A percentile compares a stretch with the other conserved stretches of the same genome.
These are phyloP conservation scores for Raffaelea albimanens DNA, from an alignment of 2,329 filamentous ascomycete species.

Conservation along the genomic window DNA sequence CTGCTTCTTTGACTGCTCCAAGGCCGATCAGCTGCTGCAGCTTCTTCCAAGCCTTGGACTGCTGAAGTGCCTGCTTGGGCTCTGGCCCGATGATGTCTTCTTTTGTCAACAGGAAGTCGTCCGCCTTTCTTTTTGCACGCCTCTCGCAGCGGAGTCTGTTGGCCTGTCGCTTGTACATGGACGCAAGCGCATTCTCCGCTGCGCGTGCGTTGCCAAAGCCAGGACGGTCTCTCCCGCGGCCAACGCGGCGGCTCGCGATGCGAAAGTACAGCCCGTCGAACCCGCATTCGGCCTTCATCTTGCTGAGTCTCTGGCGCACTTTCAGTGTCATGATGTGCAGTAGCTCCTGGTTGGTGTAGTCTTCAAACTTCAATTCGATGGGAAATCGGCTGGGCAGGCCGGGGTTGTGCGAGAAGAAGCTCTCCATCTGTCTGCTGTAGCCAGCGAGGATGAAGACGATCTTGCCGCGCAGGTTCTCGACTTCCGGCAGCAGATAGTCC, in stretches of 20 bases:
- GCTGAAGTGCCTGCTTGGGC: slow-evolving; percentile 40
- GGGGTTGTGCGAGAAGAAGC: slow-evolving; percentile 65
- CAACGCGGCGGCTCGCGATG: slow-evolving; percentile 52
- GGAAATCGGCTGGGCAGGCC: slow-evolving; percentile 64
- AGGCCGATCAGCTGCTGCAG: slow-evolving; percentile 53
- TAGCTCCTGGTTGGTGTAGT: slow-evolving; percentile 60
- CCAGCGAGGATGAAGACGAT: slow-evolving; percentile 65
- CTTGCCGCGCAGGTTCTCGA: slow-evolving; percentile 62
- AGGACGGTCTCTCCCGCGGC: slow-evolving; percentile 49
- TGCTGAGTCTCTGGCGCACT: slow-evolving; percentile 43
- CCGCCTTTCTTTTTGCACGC: slow-evolving; percentile 26
- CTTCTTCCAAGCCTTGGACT: slow-evolving; percentile 45
- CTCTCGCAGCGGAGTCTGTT: slow-evolving; percentile 41
- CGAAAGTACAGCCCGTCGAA: slow-evolving; percentile 51
- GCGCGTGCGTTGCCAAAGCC: slow-evolving; percentile 68
- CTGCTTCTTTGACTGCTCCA: slow-evolving; percentile 49
- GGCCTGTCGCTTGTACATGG: slow-evolving; percentile 49
- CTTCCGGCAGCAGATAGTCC: slow-evolving; percentile 61
- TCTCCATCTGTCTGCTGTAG: slow-evolving; percentile 66
- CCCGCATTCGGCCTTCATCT: slow-evolving; percentile 55
- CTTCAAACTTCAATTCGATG: slow-evolving; percentile 53
- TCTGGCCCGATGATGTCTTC: slow-evolving; percentile 66
- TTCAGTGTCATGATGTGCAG: slow-evolving; percentile 47
- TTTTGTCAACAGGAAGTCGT: slow-evolving; percentile 52
- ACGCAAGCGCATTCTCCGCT: slow-evolving; percentile 50